Base-by-base conservation (phyloP, 1,284 basidiomycete genomes). In the Ceratobasidium sp. region DNA sequence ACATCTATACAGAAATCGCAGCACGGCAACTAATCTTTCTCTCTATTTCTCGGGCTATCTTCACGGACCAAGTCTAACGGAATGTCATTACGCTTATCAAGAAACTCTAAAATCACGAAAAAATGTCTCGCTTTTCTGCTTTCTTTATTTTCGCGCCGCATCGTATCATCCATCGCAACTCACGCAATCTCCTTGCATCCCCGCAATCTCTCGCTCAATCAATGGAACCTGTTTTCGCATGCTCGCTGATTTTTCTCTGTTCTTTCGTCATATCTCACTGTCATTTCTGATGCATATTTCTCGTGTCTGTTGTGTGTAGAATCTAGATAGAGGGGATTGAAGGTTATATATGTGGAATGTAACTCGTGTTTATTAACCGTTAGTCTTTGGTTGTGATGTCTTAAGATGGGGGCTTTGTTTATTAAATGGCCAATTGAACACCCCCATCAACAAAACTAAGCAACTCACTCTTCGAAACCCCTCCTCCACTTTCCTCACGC, bases 21-120 rank as follows among this genome's bases (percentile, higher is more conserved):
- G 64, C 77, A 78, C 38, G 48, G 71, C 50, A 75, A 75, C 57
- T 73, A 62, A 59, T 6, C 1, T 42, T 38, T 56, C 50, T 42
- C 38, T 56, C 50, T 57, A 48, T 73, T 73, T 73, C 44, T 73
- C 65, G 65, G 65, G 56, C 54, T 62, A 78, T 70, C 66, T 78
- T 68, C 69, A 71, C 62, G 71, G 42, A 61, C 42, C 67, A 70
- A 67, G 59, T 61, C 40, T 46, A 66, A 48, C 54, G 67, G 56
- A 64, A 44, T 64, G 23, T 64, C 62, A n/a, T 74, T 48, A 46
- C 44, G 48, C 54, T 17, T 54, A 61, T 57, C 56, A 61, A 50
- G 38, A 74, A 44, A 52, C 33, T 57, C 38, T 20, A 71, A 46
- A 28, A 57, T 52, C 38, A n/a, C 62, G 50, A 61, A 59, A 69